Percentiles rank a stretch among this genome's conserved stretches.
Evolutionary conservation across 1,284 basidiomycete species (phyloP).

Genomic region (Abortiporus biennis): DNA sequence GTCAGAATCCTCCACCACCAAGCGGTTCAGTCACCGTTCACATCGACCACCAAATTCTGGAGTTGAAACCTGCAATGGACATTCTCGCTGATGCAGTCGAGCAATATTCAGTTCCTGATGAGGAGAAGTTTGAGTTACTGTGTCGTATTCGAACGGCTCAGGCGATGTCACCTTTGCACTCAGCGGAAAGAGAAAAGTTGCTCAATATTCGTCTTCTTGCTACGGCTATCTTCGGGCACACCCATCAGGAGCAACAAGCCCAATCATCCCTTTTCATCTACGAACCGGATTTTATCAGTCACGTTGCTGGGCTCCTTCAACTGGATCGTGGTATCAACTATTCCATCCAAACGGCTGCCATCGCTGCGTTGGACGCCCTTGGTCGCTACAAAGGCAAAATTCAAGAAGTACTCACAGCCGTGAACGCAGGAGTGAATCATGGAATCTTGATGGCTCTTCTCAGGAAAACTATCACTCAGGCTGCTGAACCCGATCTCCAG

Average conservation of each 20-base stretch:
- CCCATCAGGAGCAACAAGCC: slow-evolving; percentile 74
- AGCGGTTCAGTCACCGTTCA: slow-evolving; percentile 57
- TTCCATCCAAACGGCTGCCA: slow-evolving; percentile 75
- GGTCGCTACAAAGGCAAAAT: slow-evolving; percentile 80
- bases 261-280: slow-evolving; percentile 86
- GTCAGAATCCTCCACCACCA: no score
- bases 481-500: slow-evolving; percentile 56
- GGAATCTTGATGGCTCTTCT: slow-evolving; percentile 89
- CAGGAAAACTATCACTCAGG: slow-evolving; percentile 72
- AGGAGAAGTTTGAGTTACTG: slow-evolving; percentile 86
- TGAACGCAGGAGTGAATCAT: slow-evolving; percentile 96
- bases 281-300: slow-evolving; percentile 86
- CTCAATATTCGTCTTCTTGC: slow-evolving; percentile 81
- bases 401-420: slow-evolving; percentile 83
- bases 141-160: slow-evolving; percentile 82
- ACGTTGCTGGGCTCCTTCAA: slow-evolving; percentile 87
- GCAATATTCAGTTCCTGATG: slow-evolving; percentile 69
- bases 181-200: slow-evolving; percentile 72
- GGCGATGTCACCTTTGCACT: slow-evolving; percentile 52
- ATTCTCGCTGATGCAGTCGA: slow-evolving; percentile 74
- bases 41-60: slow-evolving; percentile 55
- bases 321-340: slow-evolving; percentile 66
- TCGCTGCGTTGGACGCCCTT: slow-evolving; percentile 87
- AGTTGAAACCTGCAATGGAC: slow-evolving; percentile 59
- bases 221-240: slow-evolving; percentile 86